These are phyloP conservation scores for Platanus orientalis DNA, from an alignment of 164 flowering plant species.

Conservation along the genomic window DNA sequence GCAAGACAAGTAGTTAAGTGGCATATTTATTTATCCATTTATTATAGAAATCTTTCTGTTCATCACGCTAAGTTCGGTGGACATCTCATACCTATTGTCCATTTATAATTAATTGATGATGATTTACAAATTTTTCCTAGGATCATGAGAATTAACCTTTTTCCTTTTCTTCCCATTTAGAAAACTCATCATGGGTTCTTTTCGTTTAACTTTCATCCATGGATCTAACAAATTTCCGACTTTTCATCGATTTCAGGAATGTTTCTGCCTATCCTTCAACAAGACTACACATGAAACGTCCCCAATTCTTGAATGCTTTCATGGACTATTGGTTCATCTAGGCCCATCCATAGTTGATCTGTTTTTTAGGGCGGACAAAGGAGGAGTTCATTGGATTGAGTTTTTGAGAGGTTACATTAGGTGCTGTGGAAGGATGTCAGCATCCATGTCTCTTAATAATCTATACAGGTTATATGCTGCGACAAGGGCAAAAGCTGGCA, in stretches of 20 bases:
- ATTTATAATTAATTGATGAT: no score
- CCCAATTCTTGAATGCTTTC: slow-evolving; percentile 35
- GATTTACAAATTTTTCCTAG: no score
- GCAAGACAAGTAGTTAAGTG: no score
- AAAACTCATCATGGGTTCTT: neutral
- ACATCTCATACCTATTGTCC: no score
- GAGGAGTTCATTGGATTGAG: slow-evolving; percentile 63
- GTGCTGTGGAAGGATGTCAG: neutral
- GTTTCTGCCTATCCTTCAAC: no score
- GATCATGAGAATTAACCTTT: neutral
- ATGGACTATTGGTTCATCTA: slow-evolving; percentile 41
- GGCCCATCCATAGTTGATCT: slow-evolving; percentile 58
- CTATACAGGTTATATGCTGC: slow-evolving; percentile 42
- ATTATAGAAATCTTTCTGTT: no score
- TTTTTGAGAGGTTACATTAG: neutral
- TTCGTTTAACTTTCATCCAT: neutral
- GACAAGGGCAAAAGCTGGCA: neutral
- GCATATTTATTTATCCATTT: no score
- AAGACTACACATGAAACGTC: slow-evolving; percentile 20
- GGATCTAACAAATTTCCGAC: neutral
- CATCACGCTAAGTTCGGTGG: no score
- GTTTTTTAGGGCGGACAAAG: slow-evolving; percentile 54
- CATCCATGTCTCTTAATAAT: slow-evolving; percentile 8
- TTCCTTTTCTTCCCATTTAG: neutral
- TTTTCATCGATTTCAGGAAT: neutral